Conservation (phyloP, 345 rosid genomes). For the Acer campestre region DNA sequence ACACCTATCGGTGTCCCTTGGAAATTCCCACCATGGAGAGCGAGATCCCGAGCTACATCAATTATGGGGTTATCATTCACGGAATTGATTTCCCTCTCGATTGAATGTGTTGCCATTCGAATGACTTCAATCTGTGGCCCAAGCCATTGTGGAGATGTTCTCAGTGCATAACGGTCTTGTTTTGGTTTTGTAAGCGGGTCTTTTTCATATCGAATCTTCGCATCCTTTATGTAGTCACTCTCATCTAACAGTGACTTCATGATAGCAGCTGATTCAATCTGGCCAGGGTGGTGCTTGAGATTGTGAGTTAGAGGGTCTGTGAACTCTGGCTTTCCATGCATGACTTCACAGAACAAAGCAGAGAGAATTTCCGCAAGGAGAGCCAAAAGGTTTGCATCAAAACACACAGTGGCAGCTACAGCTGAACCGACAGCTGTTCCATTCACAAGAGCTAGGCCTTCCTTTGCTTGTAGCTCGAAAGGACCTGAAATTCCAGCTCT, state of each 20-base stretch:
- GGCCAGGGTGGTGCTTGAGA: constrained; percentile 60
- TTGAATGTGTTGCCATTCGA: constrained; percentile 45
- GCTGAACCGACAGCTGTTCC: constrained; percentile 63
- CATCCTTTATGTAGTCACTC: constrained; percentile 45
- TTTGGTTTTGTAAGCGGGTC: constrained; percentile 53
- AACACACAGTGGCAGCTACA: constrained; percentile 54
- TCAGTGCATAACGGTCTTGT: constrained; percentile 49
- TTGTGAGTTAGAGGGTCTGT: constrained; percentile 47
- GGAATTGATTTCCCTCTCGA: constrained; percentile 55
- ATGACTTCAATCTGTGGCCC: constrained; percentile 59
- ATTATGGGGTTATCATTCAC: constrained; percentile 56
- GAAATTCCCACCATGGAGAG: constrained; percentile 60
- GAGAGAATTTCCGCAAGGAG: constrained; percentile 42
- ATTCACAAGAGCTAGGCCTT: constrained; percentile 54
- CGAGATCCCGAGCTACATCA: constrained; percentile 41
- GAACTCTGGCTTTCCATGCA: constrained; percentile 54
- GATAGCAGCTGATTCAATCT: constrained; percentile 53
- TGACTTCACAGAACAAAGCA: constrained; percentile 51
- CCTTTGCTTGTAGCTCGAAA: constrained; percentile 53
- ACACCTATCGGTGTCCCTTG: constrained; percentile 63
- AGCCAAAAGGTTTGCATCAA: constrained; percentile 51
- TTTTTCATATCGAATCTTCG: constrained; percentile 37
- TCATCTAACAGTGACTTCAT: constrained; percentile 42
- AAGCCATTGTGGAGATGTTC: constrained; percentile 63
- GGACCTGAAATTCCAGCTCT: constrained; percentile 42